These are phyloP conservation scores for Fusarium sp. DNA, from an alignment of 2,329 filamentous ascomycete genomes.

Conservation along the genomic window DNA sequence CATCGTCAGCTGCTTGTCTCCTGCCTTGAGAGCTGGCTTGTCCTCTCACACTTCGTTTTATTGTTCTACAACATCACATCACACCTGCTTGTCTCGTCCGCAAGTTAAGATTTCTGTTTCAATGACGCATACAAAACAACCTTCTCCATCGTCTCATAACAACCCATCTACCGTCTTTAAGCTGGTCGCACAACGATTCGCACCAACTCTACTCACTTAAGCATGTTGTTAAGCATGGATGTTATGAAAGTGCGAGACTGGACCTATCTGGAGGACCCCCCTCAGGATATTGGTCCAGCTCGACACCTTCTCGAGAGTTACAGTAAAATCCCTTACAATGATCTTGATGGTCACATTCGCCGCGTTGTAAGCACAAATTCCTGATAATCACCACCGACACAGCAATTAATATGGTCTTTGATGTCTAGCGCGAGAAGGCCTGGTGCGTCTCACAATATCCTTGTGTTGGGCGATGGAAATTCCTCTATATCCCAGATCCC, in stretches of 20 bases:
- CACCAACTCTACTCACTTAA: conserved; percentile 9
- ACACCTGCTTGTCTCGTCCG: conserved; percentile 9
- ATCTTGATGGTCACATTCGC: conserved; percentile 54
- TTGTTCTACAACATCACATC: conserved; percentile 7
- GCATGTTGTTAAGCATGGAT: conserved; percentile 48
- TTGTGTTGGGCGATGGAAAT: conserved; percentile 64
- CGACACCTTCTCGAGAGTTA: conserved; percentile 55
- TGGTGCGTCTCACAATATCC: conserved; percentile 61
- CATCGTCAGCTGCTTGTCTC: conserved; percentile 17
- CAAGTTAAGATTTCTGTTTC: conserved; percentile 21
- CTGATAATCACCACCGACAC: neutral
- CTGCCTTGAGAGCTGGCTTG: conserved; percentile 29
- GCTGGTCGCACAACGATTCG: conserved; percentile 6
- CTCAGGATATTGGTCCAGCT: conserved; percentile 54
- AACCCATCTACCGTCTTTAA: conserved; percentile 3
- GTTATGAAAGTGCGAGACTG: conserved; percentile 56
- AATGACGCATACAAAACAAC: conserved; percentile 35
- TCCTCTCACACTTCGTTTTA: conserved; percentile 13
- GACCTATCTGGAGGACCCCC: conserved; percentile 55
- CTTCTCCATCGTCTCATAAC: conserved; percentile 9
- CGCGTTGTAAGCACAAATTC: conserved; percentile 50
- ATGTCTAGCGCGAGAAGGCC: conserved; percentile 58
- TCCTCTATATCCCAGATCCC: conserved; percentile 58
- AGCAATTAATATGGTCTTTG: conserved; percentile 22
- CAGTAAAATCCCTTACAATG: conserved; percentile 53